These are phyloP conservation scores for Haematococcus lacustris DNA, from an alignment of 139 green algal genomes.

Conservation along the genomic window DNA sequence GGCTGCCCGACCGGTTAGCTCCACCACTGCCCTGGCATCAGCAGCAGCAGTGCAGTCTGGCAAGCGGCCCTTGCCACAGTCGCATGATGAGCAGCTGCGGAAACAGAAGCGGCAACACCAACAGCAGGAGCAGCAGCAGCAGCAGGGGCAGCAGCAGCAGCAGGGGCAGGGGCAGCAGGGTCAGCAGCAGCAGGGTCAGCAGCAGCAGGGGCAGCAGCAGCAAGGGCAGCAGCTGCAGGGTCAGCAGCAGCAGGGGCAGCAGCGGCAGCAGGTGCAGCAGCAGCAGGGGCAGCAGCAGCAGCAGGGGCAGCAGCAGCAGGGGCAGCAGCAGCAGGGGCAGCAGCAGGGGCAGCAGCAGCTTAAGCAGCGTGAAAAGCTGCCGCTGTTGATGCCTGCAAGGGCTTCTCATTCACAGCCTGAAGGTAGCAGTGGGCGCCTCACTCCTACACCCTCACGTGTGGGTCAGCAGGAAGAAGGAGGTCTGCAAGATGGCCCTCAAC, in stretches of 20 bases:
- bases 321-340: neutral
- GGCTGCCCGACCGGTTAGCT: too few species aligned
- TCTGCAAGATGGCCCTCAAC: too few species aligned
- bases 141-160: neutral
- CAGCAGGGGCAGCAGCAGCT: constrained; percentile 4
- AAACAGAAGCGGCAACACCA: neutral
- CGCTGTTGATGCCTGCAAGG: too few species aligned
- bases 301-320: neutral
- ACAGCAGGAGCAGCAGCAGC: constrained; percentile 2
- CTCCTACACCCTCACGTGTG: too few species aligned
- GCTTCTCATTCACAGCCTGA: too few species aligned
- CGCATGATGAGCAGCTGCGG: neutral
- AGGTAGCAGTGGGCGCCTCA: too few species aligned
- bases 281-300: neutral
- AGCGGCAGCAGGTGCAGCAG: constrained; percentile 2
- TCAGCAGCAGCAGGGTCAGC: constrained; percentile 1
- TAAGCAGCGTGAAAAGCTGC: too few species aligned
- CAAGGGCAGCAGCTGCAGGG: neutral
- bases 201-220: constrained; percentile 4
- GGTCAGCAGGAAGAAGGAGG: too few species aligned
- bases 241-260: too few species aligned
- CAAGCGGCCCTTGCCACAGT: too few species aligned
- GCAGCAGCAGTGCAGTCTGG: too few species aligned
- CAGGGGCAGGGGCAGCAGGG: neutral
- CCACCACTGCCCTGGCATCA: too few species aligned